Conservation (phyloP, 352 stramenopile genomes). For the Globisporangium spinosum region DNA sequence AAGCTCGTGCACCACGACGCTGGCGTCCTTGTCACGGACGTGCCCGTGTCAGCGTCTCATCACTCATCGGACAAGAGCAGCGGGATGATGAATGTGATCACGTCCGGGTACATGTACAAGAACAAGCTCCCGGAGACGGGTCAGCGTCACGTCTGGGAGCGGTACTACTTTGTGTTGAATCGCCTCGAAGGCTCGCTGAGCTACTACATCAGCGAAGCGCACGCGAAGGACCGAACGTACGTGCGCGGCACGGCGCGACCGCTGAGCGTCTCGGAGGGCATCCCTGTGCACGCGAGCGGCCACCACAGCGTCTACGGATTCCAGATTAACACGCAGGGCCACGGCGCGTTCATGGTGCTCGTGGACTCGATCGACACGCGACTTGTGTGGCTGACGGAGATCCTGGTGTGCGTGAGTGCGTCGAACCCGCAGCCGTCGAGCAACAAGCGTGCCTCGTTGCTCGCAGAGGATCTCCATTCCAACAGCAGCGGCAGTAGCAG, state of each 20-base stretch:
- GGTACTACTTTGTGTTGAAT: constrained; percentile 85
- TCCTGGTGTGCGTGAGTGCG: constrained; percentile 60
- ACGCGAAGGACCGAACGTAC: constrained; percentile 84
- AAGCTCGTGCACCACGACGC: constrained; percentile 74
- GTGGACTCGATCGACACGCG: constrained; percentile 85
- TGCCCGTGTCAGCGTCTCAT: constrained; percentile 30
- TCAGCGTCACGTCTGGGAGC: constrained; percentile 79
- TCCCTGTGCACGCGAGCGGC: constrained; percentile 61
- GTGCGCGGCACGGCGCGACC: constrained; percentile 74
- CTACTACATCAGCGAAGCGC: constrained; percentile 85
- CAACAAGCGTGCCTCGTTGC: constrained; percentile 52
- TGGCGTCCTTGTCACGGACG: constrained; percentile 60
- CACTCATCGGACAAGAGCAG: constrained; percentile 23
- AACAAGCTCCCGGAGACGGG: constrained; percentile 82
- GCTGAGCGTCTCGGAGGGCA: constrained; percentile 76
- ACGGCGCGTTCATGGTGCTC: constrained; percentile 80
- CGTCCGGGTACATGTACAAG: constrained; percentile 88
- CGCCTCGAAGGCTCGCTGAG: constrained; percentile 66
- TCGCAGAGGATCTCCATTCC: constrained; percentile 32
- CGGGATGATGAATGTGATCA: constrained; percentile 55
- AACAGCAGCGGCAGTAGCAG: constrained; percentile 21
- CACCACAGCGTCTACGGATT: constrained; percentile 79
- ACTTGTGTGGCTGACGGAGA: constrained; percentile 78
- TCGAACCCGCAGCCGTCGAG: constrained; percentile 35
- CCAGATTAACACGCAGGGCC: constrained; percentile 85